Base-by-base conservation (phyloP, 2,329 filamentous ascomycete species). In the Exserohilum rostratum region DNA sequence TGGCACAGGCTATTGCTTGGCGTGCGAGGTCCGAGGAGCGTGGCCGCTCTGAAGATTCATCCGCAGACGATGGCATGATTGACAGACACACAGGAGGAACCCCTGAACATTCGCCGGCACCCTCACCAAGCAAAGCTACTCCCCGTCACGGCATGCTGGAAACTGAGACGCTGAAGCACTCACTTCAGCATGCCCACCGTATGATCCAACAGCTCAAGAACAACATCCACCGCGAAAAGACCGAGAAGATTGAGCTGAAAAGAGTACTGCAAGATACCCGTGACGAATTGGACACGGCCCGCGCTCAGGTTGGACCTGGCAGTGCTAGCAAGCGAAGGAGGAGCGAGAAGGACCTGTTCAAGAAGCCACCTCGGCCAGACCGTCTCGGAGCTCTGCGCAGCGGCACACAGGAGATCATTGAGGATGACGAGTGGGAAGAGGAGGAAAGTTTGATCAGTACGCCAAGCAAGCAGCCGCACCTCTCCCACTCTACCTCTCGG, bases 151-250 rank as follows among this genome's bases (percentile, higher is more conserved):
- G 90, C 33, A 88, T 91, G 77, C 83, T 99, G n/a, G 95, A 99
- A 76, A 89, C 91, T 0, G 95, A 99, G 78, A 99, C 95, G 0
- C 80, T 99, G 64, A 96, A 95, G 79, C 96, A 93, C 49, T 97
- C 93, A 22, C 83, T 98, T 25, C 89, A 92, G 64, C 95, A 99
- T 73, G 93, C 95, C 34, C 95, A 98, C 74, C 87, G 93, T 53
- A 97, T 96, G 78, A 97, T 99, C 55, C 93, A 98, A 74, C 96
- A 91, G 68, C 85, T 98, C 65, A 92, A 96, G 76, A 92, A 90
- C 74, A 96, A 93, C 68, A 90, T 98, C 42, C 93, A 99, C 75
- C 90, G 95, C 30, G 95, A 99, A 76, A 99, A 98, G 86, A 97
- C 93, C 0, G 95, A 99, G 76, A 99, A 97, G 81, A 85, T 98